Percentiles rank a stretch among this genome's conserved stretches.
Evolutionary conservation across 306 rosid species (phyloP).

Genomic region (Medicago lupulina): DNA sequence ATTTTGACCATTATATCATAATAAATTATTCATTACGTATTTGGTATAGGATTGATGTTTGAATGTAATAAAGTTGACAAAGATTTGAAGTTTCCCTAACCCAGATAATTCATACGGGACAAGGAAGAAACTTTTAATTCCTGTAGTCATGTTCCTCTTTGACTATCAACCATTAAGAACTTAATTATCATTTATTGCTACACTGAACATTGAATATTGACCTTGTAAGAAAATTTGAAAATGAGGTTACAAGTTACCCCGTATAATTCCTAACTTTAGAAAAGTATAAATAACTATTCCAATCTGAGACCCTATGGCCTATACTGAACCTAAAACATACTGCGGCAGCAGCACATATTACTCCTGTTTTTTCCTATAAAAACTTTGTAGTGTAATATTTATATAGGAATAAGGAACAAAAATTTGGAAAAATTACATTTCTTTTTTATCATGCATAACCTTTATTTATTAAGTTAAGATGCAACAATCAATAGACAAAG

Average conservation of each 20-base stretch:
- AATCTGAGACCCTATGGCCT: too few relatives aligned
- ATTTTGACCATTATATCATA: too few relatives aligned
- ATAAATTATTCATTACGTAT: too few relatives aligned
- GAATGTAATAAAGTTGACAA: neutral
- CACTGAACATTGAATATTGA: neutral
- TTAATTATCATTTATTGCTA: neutral
- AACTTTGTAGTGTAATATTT: too few relatives aligned
- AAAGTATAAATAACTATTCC: neutral
- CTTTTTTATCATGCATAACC: too few relatives aligned
- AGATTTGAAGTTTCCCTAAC: conserved; percentile 24
- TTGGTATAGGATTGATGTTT: too few relatives aligned
- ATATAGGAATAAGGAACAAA: too few relatives aligned
- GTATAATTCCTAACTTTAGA: neutral
- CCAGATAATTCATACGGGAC: neutral
- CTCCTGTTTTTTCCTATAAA: too few relatives aligned
- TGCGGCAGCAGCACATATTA: too few relatives aligned
- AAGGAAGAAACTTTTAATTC: neutral
- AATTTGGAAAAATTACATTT: too few relatives aligned
- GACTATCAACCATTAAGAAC: conserved; percentile 6
- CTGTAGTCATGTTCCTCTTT: conserved; percentile 30
- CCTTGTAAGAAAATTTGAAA: neutral
- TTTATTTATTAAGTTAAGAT: neutral
- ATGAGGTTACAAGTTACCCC: neutral
- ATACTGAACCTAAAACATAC: too few relatives aligned
- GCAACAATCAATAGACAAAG: conserved; percentile 19